These are phyloP conservation scores for Aspergillus sp. DNA, from an alignment of 2,329 filamentous ascomycete species.

Conservation along the genomic window DNA sequence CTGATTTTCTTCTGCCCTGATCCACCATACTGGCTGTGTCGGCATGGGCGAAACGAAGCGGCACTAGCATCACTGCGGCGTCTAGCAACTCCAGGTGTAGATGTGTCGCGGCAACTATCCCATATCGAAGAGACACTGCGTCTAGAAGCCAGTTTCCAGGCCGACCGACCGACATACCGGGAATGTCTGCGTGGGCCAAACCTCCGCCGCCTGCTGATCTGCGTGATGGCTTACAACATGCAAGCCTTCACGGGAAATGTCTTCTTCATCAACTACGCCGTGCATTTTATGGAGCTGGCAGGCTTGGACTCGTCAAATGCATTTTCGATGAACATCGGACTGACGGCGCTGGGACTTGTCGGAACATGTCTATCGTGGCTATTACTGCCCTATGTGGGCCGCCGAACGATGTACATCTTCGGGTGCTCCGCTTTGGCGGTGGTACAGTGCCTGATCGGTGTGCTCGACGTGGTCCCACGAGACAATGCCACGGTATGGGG, in stretches of 20 bases:
- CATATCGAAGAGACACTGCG: slow-evolving; percentile 33
- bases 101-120: slow-evolving; percentile 25
- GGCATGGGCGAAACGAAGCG: slow-evolving; percentile 23
- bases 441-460: slow-evolving; percentile 41
- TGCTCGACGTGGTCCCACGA: slow-evolving; percentile 41
- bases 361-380: slow-evolving; percentile 47
- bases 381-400: slow-evolving; percentile 40
- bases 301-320: slow-evolving; percentile 26
- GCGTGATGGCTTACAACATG: slow-evolving; percentile 31
- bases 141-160: slow-evolving; percentile 24
- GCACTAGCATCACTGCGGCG: slow-evolving; percentile 21
- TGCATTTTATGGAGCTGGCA: slow-evolving; percentile 40
- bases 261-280: slow-evolving; percentile 33
- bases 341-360: slow-evolving; percentile 45
- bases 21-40: slow-evolving; percentile 29
- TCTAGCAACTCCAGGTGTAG: slow-evolving; percentile 19
- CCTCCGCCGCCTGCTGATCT: slow-evolving; percentile 30
- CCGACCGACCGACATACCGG: slow-evolving; percentile 17
- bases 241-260: slow-evolving; percentile 32
- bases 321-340: slow-evolving; percentile 42
- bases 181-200: slow-evolving; percentile 33
- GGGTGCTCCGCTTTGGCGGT: slow-evolving; percentile 38
- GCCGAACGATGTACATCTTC: slow-evolving; percentile 42
- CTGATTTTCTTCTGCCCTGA: slow-evolving; percentile 27
- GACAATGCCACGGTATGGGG: slow-evolving; percentile 38